These are phyloP conservation scores for Paraleonurus japonicus DNA, from an alignment of 257 asterid species.

Conservation along the genomic window DNA sequence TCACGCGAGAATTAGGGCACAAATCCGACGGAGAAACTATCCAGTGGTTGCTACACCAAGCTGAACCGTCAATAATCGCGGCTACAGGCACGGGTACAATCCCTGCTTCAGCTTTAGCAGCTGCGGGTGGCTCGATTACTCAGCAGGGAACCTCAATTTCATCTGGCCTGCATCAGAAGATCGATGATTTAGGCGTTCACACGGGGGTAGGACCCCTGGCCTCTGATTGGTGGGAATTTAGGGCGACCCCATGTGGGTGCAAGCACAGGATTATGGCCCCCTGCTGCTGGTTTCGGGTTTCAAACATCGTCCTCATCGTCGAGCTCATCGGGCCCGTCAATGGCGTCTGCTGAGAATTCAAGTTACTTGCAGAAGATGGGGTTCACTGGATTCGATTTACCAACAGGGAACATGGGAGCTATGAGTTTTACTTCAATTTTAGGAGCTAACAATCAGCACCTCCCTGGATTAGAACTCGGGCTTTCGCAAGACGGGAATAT, in stretches of 20 bases:
- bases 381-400: slow-evolving; percentile 57
- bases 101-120: slow-evolving; percentile 67
- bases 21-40: slow-evolving; percentile 79
- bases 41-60: slow-evolving; percentile 75
- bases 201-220: slow-evolving; percentile 50
- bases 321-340: slow-evolving; percentile 40
- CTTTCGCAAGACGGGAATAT: slow-evolving; percentile 64
- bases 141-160: slow-evolving; percentile 44
- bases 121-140: slow-evolving; percentile 46
- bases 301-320: slow-evolving; percentile 44
- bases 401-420: slow-evolving; percentile 39
- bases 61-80: slow-evolving; percentile 71
- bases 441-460: slow-evolving; percentile 44
- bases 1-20: slow-evolving; percentile 77
- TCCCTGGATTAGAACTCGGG: slow-evolving; percentile 77
- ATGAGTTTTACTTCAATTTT: slow-evolving; percentile 64
- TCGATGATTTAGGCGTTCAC: slow-evolving; percentile 43
- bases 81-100: slow-evolving; percentile 77
- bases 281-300: slow-evolving; percentile 41
- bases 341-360: slow-evolving; percentile 46
- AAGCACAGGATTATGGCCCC: slow-evolving; percentile 51
- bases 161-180: slow-evolving; percentile 51
- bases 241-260: slow-evolving; percentile 48
- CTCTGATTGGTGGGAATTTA: slow-evolving; percentile 45
- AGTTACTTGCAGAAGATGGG: slow-evolving; percentile 53